These are phyloP conservation scores for Nannochloris sp. DNA, from an alignment of 139 green algal species.

Conservation along the genomic window DNA sequence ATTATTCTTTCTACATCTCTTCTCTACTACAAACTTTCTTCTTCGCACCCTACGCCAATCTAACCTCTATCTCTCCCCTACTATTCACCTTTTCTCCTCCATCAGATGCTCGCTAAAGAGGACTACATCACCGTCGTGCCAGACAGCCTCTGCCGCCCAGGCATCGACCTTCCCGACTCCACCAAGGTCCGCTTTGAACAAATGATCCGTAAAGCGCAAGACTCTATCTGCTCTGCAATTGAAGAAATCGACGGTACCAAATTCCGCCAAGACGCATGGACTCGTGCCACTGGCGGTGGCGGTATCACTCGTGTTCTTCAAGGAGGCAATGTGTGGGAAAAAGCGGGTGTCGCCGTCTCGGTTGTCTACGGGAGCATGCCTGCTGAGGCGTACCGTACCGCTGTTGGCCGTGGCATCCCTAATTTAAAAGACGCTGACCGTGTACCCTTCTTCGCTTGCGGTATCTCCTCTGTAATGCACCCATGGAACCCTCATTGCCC, in stretches of 20 bases:
- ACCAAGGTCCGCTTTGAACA: slow-evolving; percentile 55
- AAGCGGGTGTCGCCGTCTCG: slow-evolving; percentile 49
- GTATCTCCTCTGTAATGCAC: slow-evolving; percentile 97
- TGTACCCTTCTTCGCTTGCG: slow-evolving; percentile 97
- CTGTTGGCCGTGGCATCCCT: slow-evolving; percentile 45
- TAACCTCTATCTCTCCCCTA: neutral
- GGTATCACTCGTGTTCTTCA: slow-evolving; percentile 94
- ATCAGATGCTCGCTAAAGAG: slow-evolving; percentile 27
- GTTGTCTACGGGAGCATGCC: slow-evolving; percentile 98
- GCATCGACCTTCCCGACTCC: slow-evolving; percentile 49
- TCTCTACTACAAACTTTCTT: neutral
- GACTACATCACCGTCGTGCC: slow-evolving; percentile 32
- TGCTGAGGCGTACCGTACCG: slow-evolving; percentile 89
- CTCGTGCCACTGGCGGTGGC: slow-evolving; percentile 77
- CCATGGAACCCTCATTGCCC: slow-evolving; percentile 91
- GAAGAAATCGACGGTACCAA: slow-evolving; percentile 78
- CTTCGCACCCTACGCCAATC: no score
- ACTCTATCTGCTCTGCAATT: slow-evolving; percentile 84
- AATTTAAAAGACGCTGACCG: slow-evolving; percentile 30
- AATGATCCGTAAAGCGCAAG: slow-evolving; percentile 55
- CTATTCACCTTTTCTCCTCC: slow-evolving; percentile 20
- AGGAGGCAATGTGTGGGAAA: slow-evolving; percentile 81
- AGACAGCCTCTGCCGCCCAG: slow-evolving; percentile 43
- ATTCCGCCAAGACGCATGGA: slow-evolving; percentile 95
- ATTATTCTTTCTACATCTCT: no score